phyloP scores from a whole-genome alignment of 2,329 filamentous ascomycete species.

The Chaetomium globosum region DNA sequence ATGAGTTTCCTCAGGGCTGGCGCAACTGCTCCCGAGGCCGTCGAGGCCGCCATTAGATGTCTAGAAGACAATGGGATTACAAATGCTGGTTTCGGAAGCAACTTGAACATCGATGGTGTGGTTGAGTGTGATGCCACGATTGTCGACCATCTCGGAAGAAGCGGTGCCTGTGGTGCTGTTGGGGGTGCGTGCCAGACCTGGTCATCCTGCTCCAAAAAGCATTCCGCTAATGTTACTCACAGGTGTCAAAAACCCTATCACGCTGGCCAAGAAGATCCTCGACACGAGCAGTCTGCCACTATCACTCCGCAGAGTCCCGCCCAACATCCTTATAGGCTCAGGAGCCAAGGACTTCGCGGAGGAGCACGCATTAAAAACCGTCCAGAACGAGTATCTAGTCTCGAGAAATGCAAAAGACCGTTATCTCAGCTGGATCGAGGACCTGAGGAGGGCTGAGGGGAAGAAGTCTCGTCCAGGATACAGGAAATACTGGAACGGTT shows the following conservation, averaged over 20 bases:
- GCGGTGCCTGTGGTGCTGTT: constrained; percentile 89
- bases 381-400: constrained; percentile 77
- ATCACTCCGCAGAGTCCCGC: constrained; percentile 85
- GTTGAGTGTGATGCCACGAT: constrained; percentile 96
- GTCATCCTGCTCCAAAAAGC: not conserved
- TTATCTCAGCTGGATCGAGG: constrained; percentile 75
- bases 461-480: constrained; percentile 36
- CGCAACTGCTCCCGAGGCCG: constrained; percentile 79
- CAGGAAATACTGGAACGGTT: constrained; percentile 17
- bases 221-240: constrained; percentile 17
- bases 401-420: constrained; percentile 78
- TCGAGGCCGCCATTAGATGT: constrained; percentile 83
- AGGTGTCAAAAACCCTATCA: constrained; percentile 94
- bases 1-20: constrained; percentile 82
- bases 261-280: constrained; percentile 79
- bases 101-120: constrained; percentile 83
- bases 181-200: constrained; percentile 60
- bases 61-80: constrained; percentile 95
- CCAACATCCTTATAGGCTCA: constrained; percentile 84
- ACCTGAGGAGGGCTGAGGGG: constrained; percentile 57
- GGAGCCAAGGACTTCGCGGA: constrained; percentile 86
- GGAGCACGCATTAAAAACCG: constrained; percentile 71
- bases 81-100: constrained; percentile 95
- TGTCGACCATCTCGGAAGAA: constrained; percentile 86
- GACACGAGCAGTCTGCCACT: constrained; percentile 74